Evolutionary conservation across 345 rosid species (phyloP).

Genomic region (Gossypium stocksii): DNA sequence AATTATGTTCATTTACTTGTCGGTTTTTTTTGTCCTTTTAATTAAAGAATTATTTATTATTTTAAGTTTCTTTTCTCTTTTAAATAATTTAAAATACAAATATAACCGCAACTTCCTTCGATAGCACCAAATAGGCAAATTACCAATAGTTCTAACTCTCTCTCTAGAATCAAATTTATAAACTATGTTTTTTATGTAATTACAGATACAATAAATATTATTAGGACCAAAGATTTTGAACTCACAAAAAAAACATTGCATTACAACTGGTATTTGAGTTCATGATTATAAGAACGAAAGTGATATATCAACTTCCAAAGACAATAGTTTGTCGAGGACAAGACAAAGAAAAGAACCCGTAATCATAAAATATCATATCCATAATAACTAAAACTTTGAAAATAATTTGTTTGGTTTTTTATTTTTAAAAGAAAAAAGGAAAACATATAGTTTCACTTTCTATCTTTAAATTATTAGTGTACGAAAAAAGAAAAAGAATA

Average conservation of each 20-base stretch:
- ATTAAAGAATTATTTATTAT: not conserved
- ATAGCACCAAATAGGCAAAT: no score
- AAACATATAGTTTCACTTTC: constrained; percentile 2
- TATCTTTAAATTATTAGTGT: constrained; percentile 8
- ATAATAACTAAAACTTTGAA: not conserved
- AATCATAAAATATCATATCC: constrained; percentile 2
- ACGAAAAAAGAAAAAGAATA: constrained; percentile 10
- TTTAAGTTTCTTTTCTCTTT: no score
- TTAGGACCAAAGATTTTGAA: no score
- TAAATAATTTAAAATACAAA: no score
- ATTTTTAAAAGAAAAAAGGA: no score
- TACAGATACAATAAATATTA: no score
- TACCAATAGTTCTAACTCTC: no score
- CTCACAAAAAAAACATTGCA: no score
- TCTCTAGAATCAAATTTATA: no score
- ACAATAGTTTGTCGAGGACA: not conserved
- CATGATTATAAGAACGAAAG: not conserved
- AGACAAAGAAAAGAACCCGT: not conserved
- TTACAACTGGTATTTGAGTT: no score
- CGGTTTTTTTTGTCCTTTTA: constrained; percentile 4
- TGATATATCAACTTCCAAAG: constrained; percentile 18
- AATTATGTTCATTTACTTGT: constrained; percentile 22
- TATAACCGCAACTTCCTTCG: no score
- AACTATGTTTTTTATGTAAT: no score
- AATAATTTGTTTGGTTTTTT: not conserved